Evolutionary conservation across 768 basidiomycete genomes (phyloP).

Genomic region (Xerocomellus amylosporus): DNA sequence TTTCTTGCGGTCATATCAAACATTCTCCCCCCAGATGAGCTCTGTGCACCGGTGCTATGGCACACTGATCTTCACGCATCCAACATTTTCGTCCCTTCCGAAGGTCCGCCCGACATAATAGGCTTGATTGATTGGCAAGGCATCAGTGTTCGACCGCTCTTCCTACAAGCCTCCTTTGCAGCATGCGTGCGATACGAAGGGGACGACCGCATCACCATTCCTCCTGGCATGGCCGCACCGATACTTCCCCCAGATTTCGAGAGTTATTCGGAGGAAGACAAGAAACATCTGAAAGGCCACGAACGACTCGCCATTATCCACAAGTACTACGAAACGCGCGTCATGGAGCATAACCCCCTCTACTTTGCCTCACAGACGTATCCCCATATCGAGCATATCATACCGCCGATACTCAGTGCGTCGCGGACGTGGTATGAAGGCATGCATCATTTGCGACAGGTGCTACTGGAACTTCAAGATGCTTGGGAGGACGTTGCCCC

Average conservation of each 20-base stretch:
- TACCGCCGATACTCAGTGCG: neutral
- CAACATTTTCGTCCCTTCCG: constrained; percentile 9
- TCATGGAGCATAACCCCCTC: neutral
- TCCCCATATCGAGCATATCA: neutral
- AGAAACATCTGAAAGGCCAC: neutral
- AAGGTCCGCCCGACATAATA: constrained; percentile 7
- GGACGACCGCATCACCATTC: constrained; percentile 2
- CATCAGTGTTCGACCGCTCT: constrained; percentile 13
- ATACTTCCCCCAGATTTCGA: neutral
- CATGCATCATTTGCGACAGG: constrained; percentile 1
- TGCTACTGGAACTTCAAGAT: neutral
- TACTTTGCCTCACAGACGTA: neutral
- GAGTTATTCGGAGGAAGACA: neutral
- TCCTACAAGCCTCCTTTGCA: constrained; percentile 10
- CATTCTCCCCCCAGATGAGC: neutral
- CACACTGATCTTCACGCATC: constrained; percentile 14
- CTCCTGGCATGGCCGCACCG: neutral
- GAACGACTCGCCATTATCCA: constrained; percentile 3
- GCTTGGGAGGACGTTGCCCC: neutral
- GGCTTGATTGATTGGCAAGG: constrained; percentile 18
- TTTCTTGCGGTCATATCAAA: neutral
- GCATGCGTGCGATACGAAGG: constrained; percentile 5
- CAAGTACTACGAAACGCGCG: constrained; percentile 3
- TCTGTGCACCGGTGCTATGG: constrained; percentile 13
- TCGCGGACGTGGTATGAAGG: constrained; percentile 9